Base-by-base conservation (phyloP, 2,329 filamentous ascomycete species). In the Didymella pinodella region DNA sequence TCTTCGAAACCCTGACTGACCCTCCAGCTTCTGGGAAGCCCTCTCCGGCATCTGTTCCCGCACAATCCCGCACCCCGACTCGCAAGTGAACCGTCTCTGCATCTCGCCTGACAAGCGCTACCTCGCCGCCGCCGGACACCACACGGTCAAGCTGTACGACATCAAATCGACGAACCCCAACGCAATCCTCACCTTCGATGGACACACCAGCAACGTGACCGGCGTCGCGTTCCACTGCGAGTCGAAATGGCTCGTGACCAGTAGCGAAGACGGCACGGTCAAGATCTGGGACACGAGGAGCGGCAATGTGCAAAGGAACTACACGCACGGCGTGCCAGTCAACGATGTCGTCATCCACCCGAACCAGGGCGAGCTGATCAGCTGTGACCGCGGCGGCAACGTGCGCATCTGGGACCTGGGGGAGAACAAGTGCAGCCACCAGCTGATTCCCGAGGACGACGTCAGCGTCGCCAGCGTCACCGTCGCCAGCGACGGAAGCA, bases 331-430 rank as follows among this genome's bases (percentile, higher is more conserved):
- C 52, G 89, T 88, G 32, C 88, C 95, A 0, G 95, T 94, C 51
- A 99, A 97, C 73, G 95, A 99, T 77, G 95, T 99, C 8, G 95
- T 98, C n/a, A 99, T 99, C 56, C 95, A 99, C 77, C 95, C 95
- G 0, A 99, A 99, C 75, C 95, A 99, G 81, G 95, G 94, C 60
- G 95, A 99, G 81, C 90, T 99, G 62, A 97, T 99, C 73, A 96
- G 92, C 76, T 97, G 94, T 76, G 95, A 99, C 76, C 88, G 94
- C 32, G 89, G 90, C 47, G 95, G 95, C 47, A 96, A 93, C 76
- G 92, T 99, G 60, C 85, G 94, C 40, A 91, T 99, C 63, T 99
- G 95, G 95, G 95, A 99, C 73, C 79, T 99, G 56, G 93, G 93
- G 8, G 93, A 98, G 84, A 98, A 97, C 75, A 96, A 93, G 71